Percentiles rank a stretch among this genome's conserved stretches.
phyloP scores from a whole-genome alignment of 805 yeast genomes.

The Candida succiphila region DNA sequence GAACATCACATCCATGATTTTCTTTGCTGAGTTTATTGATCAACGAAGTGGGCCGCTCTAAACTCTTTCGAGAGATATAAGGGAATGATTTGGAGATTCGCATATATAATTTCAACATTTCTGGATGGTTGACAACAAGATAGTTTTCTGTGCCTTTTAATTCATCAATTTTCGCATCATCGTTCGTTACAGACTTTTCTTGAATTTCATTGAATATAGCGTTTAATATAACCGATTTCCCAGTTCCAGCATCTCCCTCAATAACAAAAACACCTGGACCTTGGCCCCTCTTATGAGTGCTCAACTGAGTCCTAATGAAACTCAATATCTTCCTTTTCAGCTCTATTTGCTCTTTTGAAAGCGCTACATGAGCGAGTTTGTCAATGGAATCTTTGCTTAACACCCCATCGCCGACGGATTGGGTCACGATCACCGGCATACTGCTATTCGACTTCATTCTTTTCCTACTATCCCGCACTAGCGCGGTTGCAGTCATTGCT shows the following conservation, averaged over 20 bases:
- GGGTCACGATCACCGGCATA: not conserved
- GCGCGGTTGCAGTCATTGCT: no score
- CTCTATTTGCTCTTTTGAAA: slow-evolving; percentile 27
- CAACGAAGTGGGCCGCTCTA: slow-evolving; percentile 37
- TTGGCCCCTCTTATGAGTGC: slow-evolving; percentile 4
- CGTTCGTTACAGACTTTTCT: slow-evolving; percentile 12
- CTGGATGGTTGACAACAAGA: slow-evolving; percentile 37
- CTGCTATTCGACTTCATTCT: no score
- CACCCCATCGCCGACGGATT: not conserved
- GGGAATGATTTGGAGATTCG: slow-evolving; percentile 26
- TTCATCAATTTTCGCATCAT: slow-evolving; percentile 2
- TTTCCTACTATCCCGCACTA: no score
- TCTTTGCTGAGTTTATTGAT: slow-evolving; percentile 24
- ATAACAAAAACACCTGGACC: slow-evolving; percentile 28
- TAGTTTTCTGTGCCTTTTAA: slow-evolving; percentile 24
- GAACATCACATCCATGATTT: slow-evolving; percentile 23
- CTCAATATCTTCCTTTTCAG: slow-evolving; percentile 20
- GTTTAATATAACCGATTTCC: slow-evolving; percentile 33
- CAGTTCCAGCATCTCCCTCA: slow-evolving; percentile 41
- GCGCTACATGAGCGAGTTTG: slow-evolving; percentile 23
- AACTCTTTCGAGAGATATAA: slow-evolving; percentile 25
- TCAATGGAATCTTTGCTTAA: slow-evolving; percentile 20
- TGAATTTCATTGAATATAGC: slow-evolving; percentile 33
- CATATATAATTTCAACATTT: slow-evolving; percentile 33
- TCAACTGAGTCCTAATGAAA: slow-evolving; percentile 19